phyloP scores from a whole-genome alignment of 352 stramenopile genomes.

The Phytophthora syringae region DNA sequence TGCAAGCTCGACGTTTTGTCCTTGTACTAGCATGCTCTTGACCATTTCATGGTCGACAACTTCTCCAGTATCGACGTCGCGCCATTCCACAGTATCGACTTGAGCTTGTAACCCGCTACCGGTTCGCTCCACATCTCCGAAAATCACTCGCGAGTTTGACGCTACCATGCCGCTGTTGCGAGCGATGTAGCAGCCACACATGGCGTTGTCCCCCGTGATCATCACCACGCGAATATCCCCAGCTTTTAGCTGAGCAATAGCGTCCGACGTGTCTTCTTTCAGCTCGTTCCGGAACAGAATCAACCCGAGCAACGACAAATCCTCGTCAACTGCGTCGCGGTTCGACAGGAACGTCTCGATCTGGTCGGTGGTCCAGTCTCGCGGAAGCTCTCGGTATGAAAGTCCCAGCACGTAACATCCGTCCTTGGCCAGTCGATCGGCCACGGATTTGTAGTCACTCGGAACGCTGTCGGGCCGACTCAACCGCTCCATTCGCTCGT shows the following conservation, averaged over 20 bases:
- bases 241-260: conserved; percentile 68
- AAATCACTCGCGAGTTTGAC: conserved; percentile 37
- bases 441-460: conserved; percentile 51
- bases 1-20: conserved; percentile 44
- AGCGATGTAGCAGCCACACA: conserved; percentile 61
- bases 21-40: conserved; percentile 11
- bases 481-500: conserved; percentile 76
- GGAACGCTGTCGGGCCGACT: conserved; percentile 52
- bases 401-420: conserved; percentile 87
- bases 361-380: conserved; percentile 42
- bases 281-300: conserved; percentile 88
- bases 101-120: conserved; percentile 18
- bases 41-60: too few relatives aligned
- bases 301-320: conserved; percentile 73
- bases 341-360: conserved; percentile 48
- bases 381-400: conserved; percentile 39
- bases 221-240: conserved; percentile 77
- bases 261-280: conserved; percentile 65
- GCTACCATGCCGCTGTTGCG: conserved; percentile 48
- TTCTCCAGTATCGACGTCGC: conserved; percentile 44
- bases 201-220: conserved; percentile 83
- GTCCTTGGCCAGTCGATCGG: conserved; percentile 46
- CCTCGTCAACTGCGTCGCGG: conserved; percentile 77
- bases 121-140: conserved; percentile 37
- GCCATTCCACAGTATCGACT: conserved; percentile 41